Percentiles rank a stretch among this genome's conserved stretches.
Evolutionary conservation across 768 basidiomycete genomes (phyloP).

Genomic region (Dendrothele bispora): DNA sequence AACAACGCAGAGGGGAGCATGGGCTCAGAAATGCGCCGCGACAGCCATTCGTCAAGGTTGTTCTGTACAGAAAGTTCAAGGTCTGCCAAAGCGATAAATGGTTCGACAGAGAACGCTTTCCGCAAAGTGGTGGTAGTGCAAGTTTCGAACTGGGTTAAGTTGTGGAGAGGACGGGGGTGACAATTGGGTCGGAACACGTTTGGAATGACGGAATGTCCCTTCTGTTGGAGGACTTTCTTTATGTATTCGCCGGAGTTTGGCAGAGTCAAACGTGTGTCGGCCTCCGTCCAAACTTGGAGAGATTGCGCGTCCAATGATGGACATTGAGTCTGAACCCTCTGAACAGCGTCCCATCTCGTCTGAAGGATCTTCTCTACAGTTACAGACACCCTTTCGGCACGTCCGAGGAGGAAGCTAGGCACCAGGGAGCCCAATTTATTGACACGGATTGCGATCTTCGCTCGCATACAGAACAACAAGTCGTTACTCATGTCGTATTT

Average conservation of each 20-base stretch:
- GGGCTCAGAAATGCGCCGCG: conserved; percentile 5
- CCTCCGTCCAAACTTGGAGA: conserved; percentile 24
- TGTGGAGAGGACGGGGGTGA: too few relatives aligned
- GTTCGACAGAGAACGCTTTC: conserved; percentile 7
- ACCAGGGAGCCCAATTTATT: too few relatives aligned
- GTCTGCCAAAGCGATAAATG: conserved; percentile 29
- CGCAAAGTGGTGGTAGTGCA: too few relatives aligned
- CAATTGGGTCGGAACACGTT: conserved; percentile 19
- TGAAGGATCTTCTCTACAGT: conserved; percentile 24
- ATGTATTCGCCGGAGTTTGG: conserved; percentile 26
- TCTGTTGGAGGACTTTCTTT: conserved; percentile 11
- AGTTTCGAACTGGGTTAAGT: too few relatives aligned
- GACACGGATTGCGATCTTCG: conserved; percentile 37
- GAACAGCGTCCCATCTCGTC: conserved; percentile 32
- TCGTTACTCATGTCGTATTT: conserved; percentile 27
- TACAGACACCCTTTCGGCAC: conserved; percentile 18
- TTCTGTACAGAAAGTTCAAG: conserved; percentile 33
- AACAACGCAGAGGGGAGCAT: conserved; percentile 19
- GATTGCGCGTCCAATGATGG: conserved; percentile 21
- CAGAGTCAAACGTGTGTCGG: conserved; percentile 35
- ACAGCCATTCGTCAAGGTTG: conserved; percentile 35
- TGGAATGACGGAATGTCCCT: not conserved
- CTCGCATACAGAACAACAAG: conserved; percentile 32
- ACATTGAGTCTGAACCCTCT: conserved; percentile 19
- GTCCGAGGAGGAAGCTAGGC: conserved; percentile 17